Evolutionary conservation across 257 asterid species (phyloP).

Genomic region (Plantago major): DNA sequence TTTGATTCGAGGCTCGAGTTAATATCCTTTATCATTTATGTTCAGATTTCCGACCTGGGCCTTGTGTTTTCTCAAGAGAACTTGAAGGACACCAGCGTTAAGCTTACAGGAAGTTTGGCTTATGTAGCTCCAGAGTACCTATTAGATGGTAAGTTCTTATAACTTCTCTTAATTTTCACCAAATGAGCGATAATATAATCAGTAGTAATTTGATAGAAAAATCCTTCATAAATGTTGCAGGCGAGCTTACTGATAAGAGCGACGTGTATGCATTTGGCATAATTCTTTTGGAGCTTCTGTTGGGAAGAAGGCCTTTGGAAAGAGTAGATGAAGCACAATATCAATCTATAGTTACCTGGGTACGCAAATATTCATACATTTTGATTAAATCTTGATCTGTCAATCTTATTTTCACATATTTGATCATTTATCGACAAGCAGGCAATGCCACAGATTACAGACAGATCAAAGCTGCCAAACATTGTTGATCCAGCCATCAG

Average conservation of each 20-base stretch:
- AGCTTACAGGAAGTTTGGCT: conserved; percentile 62
- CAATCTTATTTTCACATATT: background rate
- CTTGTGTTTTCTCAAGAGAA: conserved; percentile 46
- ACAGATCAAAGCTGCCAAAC: conserved; percentile 83
- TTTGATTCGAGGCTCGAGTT: background rate
- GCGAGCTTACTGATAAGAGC: conserved; percentile 78
- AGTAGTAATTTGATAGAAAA: background rate
- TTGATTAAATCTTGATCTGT: background rate
- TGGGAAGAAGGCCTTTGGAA: conserved; percentile 65
- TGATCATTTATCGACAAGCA: conserved; percentile 24
- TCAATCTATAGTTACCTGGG: conserved; percentile 78
- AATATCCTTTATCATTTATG: conserved; percentile 13
- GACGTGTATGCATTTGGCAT: conserved; percentile 85
- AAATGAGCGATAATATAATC: background rate
- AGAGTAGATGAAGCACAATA: conserved; percentile 41
- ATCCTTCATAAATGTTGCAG: conserved; percentile 27
- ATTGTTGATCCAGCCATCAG: conserved; percentile 75
- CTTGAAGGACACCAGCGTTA: conserved; percentile 37
- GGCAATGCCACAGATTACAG: conserved; percentile 96
- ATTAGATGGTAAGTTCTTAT: conserved; percentile 42
- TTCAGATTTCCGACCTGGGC: conserved; percentile 72
- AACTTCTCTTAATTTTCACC: background rate
- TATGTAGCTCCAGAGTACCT: conserved; percentile 76
- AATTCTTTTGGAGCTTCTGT: conserved; percentile 64
- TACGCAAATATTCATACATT: conserved; percentile 11